Percentiles rank a stretch among this genome's conserved stretches.
These are phyloP conservation scores for Mortierella sp. DNA, from an alignment of 371 early-diverging fungal genomes.

Conservation along the genomic window DNA sequence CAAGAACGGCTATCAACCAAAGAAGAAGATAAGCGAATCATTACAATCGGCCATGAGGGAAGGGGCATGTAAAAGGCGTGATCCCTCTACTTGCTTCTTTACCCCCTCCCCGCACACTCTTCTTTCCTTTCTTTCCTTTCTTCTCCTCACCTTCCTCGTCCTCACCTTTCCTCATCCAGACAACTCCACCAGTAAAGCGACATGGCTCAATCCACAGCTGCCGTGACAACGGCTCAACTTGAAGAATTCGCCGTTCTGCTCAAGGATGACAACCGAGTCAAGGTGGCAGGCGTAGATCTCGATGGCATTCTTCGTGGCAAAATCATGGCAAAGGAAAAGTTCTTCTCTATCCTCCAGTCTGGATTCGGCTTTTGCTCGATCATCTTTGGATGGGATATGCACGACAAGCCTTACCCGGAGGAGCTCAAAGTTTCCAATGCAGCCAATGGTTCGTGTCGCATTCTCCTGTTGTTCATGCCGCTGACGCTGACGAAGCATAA, in stretches of 20 bases:
- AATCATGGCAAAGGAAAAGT: conserved; percentile 74
- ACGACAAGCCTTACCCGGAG: conserved; percentile 62
- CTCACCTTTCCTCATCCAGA: background rate
- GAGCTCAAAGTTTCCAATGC: conserved; percentile 46
- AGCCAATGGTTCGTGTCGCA: conserved; percentile 42
- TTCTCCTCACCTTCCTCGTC: background rate
- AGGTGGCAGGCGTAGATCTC: conserved; percentile 79
- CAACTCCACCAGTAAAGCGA: background rate
- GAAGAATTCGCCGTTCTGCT: conserved; percentile 38
- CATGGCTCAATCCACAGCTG: background rate
- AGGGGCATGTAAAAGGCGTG: too few relatives aligned
- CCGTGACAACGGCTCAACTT: conserved; percentile 1
- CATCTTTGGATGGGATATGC: conserved; percentile 89
- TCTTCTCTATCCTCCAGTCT: conserved; percentile 66
- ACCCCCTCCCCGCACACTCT: background rate
- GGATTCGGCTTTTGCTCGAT: conserved; percentile 90
- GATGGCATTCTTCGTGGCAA: conserved; percentile 86
- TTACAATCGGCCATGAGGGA: too few relatives aligned
- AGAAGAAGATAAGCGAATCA: too few relatives aligned
- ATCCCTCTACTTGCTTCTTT: too few relatives aligned
- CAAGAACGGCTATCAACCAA: too few relatives aligned
- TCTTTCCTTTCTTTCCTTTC: background rate
- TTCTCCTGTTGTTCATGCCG: background rate
- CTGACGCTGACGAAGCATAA: too few relatives aligned
- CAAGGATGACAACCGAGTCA: conserved; percentile 58